phyloP scores from a whole-genome alignment of 805 yeast genomes.

The Saccharomyces kudriavzevii region DNA sequence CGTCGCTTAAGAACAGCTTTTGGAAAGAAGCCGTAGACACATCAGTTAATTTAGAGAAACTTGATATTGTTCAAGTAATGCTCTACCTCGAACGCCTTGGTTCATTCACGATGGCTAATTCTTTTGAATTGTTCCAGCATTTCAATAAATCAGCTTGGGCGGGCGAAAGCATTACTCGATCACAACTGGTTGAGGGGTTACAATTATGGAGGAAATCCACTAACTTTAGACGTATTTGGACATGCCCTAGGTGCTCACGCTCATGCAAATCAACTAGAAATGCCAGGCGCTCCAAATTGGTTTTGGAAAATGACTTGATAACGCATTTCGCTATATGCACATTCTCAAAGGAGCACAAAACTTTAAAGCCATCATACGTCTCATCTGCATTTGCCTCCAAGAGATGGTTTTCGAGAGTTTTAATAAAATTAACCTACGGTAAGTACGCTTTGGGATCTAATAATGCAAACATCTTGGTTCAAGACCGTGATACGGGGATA shows the following conservation, averaged over 20 bases:
- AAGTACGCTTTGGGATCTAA: slow-evolving; percentile 78
- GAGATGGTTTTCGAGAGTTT: slow-evolving; percentile 78
- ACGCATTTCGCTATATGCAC: slow-evolving; percentile 85
- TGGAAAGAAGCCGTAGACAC: slow-evolving; percentile 54
- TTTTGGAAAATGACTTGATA: slow-evolving; percentile 52
- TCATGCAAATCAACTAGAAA: slow-evolving; percentile 46
- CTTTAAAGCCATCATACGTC: slow-evolving; percentile 60
- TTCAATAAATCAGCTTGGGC: slow-evolving; percentile 43
- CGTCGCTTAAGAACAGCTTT: slow-evolving; percentile 52
- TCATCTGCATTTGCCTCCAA: slow-evolving; percentile 76
- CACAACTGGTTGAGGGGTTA: slow-evolving; percentile 40
- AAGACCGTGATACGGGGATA: slow-evolving; percentile 81
- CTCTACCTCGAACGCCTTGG: slow-evolving; percentile 48
- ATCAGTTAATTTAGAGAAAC: slow-evolving; percentile 35
- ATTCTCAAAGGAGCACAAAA: slow-evolving; percentile 55
- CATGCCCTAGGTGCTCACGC: slow-evolving; percentile 75
- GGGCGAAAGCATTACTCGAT: slow-evolving; percentile 41
- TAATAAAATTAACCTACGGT: slow-evolving; percentile 83
- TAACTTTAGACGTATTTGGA: slow-evolving; percentile 43
- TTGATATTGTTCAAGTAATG: slow-evolving; percentile 47
- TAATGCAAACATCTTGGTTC: slow-evolving; percentile 90
- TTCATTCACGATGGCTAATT: slow-evolving; percentile 45
- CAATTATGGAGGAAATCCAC: slow-evolving; percentile 33
- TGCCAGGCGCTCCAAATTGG: slow-evolving; percentile 28
- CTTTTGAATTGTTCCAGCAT: slow-evolving; percentile 43